Evolutionary conservation across 345 rosid species (phyloP), one percentile per base, ranked within the genome.

Genomic region (Aquilaria malaccensis): DNA sequence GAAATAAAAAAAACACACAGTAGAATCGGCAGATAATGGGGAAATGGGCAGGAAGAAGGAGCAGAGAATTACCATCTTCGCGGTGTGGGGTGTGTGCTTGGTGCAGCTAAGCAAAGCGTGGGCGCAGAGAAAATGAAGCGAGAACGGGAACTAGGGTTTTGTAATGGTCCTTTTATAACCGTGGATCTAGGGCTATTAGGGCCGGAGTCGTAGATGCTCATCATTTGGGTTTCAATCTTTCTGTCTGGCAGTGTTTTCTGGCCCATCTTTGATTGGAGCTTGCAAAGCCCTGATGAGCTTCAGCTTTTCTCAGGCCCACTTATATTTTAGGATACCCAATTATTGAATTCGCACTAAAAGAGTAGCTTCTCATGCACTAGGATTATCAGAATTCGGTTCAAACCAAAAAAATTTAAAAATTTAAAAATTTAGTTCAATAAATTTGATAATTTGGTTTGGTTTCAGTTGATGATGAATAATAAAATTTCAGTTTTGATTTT

Each of bases 31-130:
- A 13, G 29, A 11, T 14, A 51, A 7, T 11, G 6, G 2, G 10
- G 4, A 37, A 37, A 9, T 37, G 43, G 7, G 0, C 9, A 11
- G 2, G 37, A 0, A 6, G 9, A 59, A 30, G 51, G 30, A 14
- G 15, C 33, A 33, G 54, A 14, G 33, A 52, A 67, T 43, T 60
- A 81, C 85, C 85, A 77, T 82, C 61, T 65, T 75, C 5, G 51
- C 32, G 55, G 50, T 4, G 61, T 69, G 31, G 50, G 3, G 11
- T 37, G 43, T 37, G 43, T 37, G 43, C 43, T 9, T 37, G 13
- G 64, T 7, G 11, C 11, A 22, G 5, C 56, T 11, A 3, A 4
- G 6, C 59, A 6, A 55, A 11, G 45, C 30, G 62, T 10, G 60
- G 37, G 56, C 9, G 66, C 51, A 12, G 55, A 22, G 52, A 45